Percentiles rank a stretch among this genome's conserved stretches.
Conservation (phyloP, 352 stramenopile genomes). For the Phytopythium oedochilum region DNA sequence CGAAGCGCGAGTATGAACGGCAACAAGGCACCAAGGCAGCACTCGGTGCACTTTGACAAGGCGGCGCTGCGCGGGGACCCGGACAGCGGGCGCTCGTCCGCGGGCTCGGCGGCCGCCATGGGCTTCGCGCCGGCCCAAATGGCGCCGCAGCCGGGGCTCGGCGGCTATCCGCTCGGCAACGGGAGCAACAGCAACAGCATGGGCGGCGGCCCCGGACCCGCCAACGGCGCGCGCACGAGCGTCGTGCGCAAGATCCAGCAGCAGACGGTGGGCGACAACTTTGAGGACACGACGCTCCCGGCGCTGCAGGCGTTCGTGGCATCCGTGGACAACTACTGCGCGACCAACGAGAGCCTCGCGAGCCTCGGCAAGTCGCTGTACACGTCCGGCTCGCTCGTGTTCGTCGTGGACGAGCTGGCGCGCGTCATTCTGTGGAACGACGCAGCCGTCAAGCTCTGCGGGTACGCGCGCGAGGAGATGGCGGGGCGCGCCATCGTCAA, state of each 20-base stretch:
- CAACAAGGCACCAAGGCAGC: slow-evolving; percentile 23
- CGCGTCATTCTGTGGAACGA: slow-evolving; percentile 87
- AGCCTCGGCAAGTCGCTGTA: slow-evolving; percentile 84
- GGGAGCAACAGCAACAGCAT: background rate
- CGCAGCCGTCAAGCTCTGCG: slow-evolving; percentile 58
- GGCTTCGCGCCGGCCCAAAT: background rate
- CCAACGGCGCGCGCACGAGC: slow-evolving; percentile 22
- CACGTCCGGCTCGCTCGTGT: slow-evolving; percentile 65
- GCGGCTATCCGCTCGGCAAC: background rate
- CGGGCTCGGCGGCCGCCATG: slow-evolving; percentile 8
- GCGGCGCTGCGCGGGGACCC: slow-evolving; percentile 42
- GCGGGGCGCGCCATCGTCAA: slow-evolving; percentile 64
- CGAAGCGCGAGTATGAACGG: slow-evolving; percentile 27
- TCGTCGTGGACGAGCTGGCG: slow-evolving; percentile 82
- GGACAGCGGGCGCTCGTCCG: slow-evolving; percentile 41
- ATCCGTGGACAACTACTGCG: slow-evolving; percentile 70
- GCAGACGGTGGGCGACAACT: slow-evolving; percentile 73
- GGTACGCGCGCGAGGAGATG: slow-evolving; percentile 81
- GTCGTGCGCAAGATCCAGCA: slow-evolving; percentile 73
- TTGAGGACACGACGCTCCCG: slow-evolving; percentile 58
- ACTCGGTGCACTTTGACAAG: slow-evolving; percentile 70
- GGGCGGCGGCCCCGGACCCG: background rate
- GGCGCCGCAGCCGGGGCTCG: background rate
- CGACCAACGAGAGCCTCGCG: slow-evolving; percentile 67
- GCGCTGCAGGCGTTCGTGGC: slow-evolving; percentile 74